Percentiles rank a stretch among this genome's conserved stretches.
Evolutionary conservation across 2,329 filamentous ascomycete species (phyloP).

Genomic region (Clonostachys chloroleuca): DNA sequence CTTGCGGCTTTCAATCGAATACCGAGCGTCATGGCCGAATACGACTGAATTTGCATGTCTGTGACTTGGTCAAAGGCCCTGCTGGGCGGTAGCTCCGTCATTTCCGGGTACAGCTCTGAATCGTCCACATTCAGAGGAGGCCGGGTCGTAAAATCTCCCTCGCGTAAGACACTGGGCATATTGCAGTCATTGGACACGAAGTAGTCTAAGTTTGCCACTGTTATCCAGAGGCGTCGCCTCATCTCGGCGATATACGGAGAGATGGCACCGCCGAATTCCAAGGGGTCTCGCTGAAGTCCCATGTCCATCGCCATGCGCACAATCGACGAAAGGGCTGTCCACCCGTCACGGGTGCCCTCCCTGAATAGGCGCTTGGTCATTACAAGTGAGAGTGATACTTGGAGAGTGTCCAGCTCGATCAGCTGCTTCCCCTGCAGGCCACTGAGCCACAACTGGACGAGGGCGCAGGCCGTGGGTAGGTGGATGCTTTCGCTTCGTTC

Average conservation of each 20-base stretch:
- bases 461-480: slow-evolving; percentile 50
- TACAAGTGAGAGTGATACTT: slow-evolving; percentile 47
- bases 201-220: slow-evolving; percentile 51
- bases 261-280: slow-evolving; percentile 44
- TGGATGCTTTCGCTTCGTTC: slow-evolving; percentile 51
- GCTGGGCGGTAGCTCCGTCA: slow-evolving; percentile 40
- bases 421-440: slow-evolving; percentile 45
- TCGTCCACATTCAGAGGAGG: slow-evolving; percentile 52
- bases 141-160: slow-evolving; percentile 48
- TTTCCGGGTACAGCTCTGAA: slow-evolving; percentile 38
- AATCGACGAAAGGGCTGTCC: slow-evolving; percentile 50
- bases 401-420: slow-evolving; percentile 47
- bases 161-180: slow-evolving; percentile 44
- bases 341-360: slow-evolving; percentile 42
- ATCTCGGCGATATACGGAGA: slow-evolving; percentile 47
- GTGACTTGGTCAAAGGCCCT: slow-evolving; percentile 47
- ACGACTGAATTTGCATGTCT: slow-evolving; percentile 49
- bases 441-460: slow-evolving; percentile 51
- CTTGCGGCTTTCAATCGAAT: slow-evolving; percentile 44
- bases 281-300: slow-evolving; percentile 52
- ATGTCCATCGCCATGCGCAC: slow-evolving; percentile 56
- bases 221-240: slow-evolving; percentile 50
- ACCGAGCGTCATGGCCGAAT: slow-evolving; percentile 44
- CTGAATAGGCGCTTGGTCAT: slow-evolving; percentile 50
- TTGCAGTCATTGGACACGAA: slow-evolving; percentile 48